Percentiles rank a stretch among this genome's conserved stretches.
These are phyloP conservation scores for Amanita polypyramis DNA, from an alignment of 768 basidiomycete genomes.

Conservation along the genomic window DNA sequence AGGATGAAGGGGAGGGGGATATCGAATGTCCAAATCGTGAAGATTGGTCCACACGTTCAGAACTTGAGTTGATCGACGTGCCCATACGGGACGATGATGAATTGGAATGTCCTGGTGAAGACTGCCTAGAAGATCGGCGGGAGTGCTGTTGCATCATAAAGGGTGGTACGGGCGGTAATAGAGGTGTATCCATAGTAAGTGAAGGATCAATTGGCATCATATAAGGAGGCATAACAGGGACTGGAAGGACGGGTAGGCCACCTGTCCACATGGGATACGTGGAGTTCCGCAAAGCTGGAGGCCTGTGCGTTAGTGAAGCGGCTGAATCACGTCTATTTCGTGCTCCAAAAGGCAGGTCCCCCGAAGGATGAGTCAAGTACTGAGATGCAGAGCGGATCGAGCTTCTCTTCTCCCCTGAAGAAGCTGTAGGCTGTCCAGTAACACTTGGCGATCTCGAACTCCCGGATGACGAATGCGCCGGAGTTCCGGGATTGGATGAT, in stretches of 20 bases:
- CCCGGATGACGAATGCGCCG: conserved; percentile 36
- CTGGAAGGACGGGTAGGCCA: conserved; percentile 27
- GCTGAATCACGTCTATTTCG: conserved; percentile 31
- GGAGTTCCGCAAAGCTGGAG: conserved; percentile 18
- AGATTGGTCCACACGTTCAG: conserved; percentile 17
- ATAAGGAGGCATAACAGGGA: conserved; percentile 19
- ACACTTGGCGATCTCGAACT: conserved; percentile 42
- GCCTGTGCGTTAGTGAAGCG: conserved; percentile 18
- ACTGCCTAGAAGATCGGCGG: conserved; percentile 23
- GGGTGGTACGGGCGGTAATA: conserved; percentile 63
- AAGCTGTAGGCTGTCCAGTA: conserved; percentile 21
- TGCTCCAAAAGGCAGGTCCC: conserved; percentile 35
- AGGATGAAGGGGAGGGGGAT: conserved; percentile 6
- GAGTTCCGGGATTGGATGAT: conserved; percentile 32
- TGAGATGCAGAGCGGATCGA: conserved; percentile 44
- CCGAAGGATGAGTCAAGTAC: conserved; percentile 47
- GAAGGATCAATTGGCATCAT: conserved; percentile 11
- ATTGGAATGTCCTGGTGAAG: conserved; percentile 23
- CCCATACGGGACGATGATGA: conserved; percentile 28
- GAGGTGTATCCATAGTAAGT: conserved; percentile 49
- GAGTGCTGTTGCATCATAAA: conserved; percentile 64
- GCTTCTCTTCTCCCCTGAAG: conserved; percentile 16
- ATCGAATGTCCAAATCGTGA: conserved; percentile 14
- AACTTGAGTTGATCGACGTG: conserved; percentile 23
- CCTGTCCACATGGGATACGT: conserved; percentile 32